Evolutionary conservation across 495 filamentous ascomycete genomes (phyloP).

Genomic region (Talaromyces trachyspermus): DNA sequence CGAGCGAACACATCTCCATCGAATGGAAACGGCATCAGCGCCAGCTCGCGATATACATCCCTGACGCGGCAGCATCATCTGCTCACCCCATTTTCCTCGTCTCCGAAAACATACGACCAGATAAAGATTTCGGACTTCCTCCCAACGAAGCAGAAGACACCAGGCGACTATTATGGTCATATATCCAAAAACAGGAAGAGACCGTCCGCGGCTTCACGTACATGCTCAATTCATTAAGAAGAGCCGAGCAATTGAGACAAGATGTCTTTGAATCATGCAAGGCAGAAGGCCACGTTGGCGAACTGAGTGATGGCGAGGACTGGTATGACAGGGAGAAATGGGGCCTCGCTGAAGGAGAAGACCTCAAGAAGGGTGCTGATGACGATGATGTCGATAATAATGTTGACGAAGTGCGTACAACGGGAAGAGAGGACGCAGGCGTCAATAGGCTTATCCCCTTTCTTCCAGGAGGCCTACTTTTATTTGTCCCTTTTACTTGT

Average conservation of each 20-base stretch:
- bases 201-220: slow-evolving; percentile 72
- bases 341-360: slow-evolving; percentile 63
- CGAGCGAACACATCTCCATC: slow-evolving; percentile 48
- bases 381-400: slow-evolving; percentile 75
- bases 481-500: neutral
- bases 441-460: slow-evolving; percentile 16
- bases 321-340: slow-evolving; percentile 92
- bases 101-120: slow-evolving; percentile 59
- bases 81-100: slow-evolving; percentile 85
- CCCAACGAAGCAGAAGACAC: slow-evolving; percentile 81
- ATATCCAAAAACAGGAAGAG: slow-evolving; percentile 94
- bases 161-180: slow-evolving; percentile 70
- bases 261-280: slow-evolving; percentile 79
- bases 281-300: slow-evolving; percentile 80
- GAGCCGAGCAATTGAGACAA: slow-evolving; percentile 69
- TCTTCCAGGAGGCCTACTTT: too few relatives aligned
- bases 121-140: slow-evolving; percentile 74
- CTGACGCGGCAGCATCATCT: slow-evolving; percentile 40
- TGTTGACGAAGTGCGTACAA: slow-evolving; percentile 65
- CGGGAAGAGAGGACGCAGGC: slow-evolving; percentile 51
- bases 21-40: slow-evolving; percentile 23
- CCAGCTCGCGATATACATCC: slow-evolving; percentile 39
- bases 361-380: slow-evolving; percentile 84
- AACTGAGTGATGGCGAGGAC: slow-evolving; percentile 87
- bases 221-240: slow-evolving; percentile 67